Base-by-base conservation (phyloP, 306 rosid species). In the Oxytropis ochrocephala region DNA sequence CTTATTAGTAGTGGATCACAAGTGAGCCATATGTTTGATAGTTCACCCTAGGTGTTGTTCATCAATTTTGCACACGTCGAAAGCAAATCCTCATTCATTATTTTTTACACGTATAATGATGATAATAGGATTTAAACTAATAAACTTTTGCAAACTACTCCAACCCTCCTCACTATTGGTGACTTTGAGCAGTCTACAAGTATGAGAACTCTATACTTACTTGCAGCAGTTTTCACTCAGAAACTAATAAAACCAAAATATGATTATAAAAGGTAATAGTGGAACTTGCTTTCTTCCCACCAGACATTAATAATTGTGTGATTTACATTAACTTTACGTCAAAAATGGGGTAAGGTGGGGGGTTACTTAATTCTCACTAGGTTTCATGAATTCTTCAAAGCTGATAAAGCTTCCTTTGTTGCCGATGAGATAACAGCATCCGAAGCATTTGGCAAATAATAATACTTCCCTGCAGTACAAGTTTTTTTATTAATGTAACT, bases 401-500 rank as follows among this genome's bases (percentile, higher is more conserved):
- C 88, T 21, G 97, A 80, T 64, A 93, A 58, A 55, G 98, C 96
- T 18, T 94, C 97, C 85, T 75, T 90, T 13, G 98, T 94, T 46
- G 98, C 69, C 51, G 89, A 85, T 19, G 97, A 94, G 78, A 94
- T 89, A 13, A 94, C 90, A 12, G 96, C 84, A 70, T 94, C 98
- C 2, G 98, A 94, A 14, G 98, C 97, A 72, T 94, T 90, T 46
- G 98, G 98, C 84, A 94, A 83, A 85, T 94, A 94, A 78, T 94
- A 90, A 64, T 94, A 94, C 78, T 88, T 94, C 75, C 97, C 98
- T 94, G 96, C 80, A 84, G 17, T 54, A 35, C 14, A 27, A 57
- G 29, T 38, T 62, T 39, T 52, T 30, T 56, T 7, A 66, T 75
- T 16, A 85, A 76, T 32, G 18, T 52, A 27, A 59, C 36, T 67